phyloP scores from a whole-genome alignment of 495 filamentous ascomycete species.

The Mytilinidion resinicola region DNA sequence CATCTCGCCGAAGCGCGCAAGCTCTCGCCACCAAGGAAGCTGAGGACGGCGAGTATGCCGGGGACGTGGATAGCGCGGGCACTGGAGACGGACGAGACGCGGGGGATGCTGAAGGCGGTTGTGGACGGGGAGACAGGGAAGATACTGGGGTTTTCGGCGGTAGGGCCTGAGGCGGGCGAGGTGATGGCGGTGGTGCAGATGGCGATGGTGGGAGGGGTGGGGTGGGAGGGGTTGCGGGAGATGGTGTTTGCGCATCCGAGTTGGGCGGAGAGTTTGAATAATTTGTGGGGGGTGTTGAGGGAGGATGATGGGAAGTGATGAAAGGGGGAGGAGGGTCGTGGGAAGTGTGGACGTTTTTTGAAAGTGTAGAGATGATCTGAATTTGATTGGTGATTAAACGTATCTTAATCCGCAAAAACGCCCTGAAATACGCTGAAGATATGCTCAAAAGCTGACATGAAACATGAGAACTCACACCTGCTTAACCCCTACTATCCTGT shows the following conservation, averaged over 20 bases:
- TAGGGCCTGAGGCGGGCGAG: conserved; percentile 50
- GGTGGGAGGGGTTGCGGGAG: conserved; percentile 39
- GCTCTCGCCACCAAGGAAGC: conserved; percentile 23
- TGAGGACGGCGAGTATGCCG: conserved; percentile 45
- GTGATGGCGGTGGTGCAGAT: conserved; percentile 48
- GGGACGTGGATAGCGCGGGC: conserved; percentile 47
- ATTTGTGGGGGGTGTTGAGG: conserved; percentile 37
- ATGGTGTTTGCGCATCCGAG: conserved; percentile 47
- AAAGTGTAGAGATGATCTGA: too few species aligned
- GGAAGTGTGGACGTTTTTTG: not conserved
- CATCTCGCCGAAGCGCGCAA: conserved; percentile 36
- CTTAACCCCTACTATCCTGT: not conserved
- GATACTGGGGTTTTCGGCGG: conserved; percentile 46
- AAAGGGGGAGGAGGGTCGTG: not conserved
- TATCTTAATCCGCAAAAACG: too few species aligned
- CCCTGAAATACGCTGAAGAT: too few species aligned
- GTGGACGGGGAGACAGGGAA: conserved; percentile 39
- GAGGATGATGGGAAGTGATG: conserved; percentile 26
- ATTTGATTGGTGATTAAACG: too few species aligned
- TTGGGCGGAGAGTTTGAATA: conserved; percentile 47
- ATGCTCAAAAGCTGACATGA: too few species aligned
- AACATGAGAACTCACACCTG: too few species aligned
- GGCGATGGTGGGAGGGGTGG: conserved; percentile 44
- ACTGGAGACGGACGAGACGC: conserved; percentile 46
- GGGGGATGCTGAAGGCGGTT: conserved; percentile 49